These are phyloP conservation scores for Candida loeiensis DNA, from an alignment of 805 yeast species.

Conservation along the genomic window DNA sequence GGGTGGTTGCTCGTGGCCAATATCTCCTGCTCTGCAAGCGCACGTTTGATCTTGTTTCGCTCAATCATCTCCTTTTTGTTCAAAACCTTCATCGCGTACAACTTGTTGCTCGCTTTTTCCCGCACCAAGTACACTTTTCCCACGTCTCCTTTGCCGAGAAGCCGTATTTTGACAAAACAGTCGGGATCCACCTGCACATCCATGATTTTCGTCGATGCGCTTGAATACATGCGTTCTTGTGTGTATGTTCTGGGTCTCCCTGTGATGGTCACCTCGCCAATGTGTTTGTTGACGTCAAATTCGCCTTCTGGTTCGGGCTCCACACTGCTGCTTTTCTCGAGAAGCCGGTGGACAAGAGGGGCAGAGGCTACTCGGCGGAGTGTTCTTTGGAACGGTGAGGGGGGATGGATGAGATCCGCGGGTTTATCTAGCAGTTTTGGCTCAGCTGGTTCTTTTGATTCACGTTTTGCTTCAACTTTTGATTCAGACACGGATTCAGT, in stretches of 20 bases:
- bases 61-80: conserved; percentile 91
- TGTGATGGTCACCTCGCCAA: conserved; percentile 38
- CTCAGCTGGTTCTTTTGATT: too few relatives aligned
- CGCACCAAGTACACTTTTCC: conserved; percentile 93
- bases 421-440: too few relatives aligned
- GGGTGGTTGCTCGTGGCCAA: conserved; percentile 95
- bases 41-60: conserved; percentile 91
- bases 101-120: conserved; percentile 67
- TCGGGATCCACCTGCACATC: conserved; percentile 81
- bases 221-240: conserved; percentile 61
- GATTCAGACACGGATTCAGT: too few relatives aligned
- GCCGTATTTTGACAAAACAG: conserved; percentile 81
- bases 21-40: conserved; percentile 94
- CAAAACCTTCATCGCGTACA: conserved; percentile 91
- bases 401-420: conserved; percentile 3
- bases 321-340: conserved; percentile 17
- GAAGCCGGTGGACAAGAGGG: conserved; percentile 52
- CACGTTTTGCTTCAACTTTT: too few relatives aligned
- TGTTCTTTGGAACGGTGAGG: conserved; percentile 34
- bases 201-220: conserved; percentile 67
- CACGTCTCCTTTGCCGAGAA: conserved; percentile 97
- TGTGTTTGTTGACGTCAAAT: conserved; percentile 41
- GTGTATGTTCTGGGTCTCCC: conserved; percentile 39
- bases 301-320: conserved; percentile 27
- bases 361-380: conserved; percentile 82